These are phyloP conservation scores for Aspergillus costaricaensis DNA, from an alignment of 2,329 filamentous ascomycete genomes.

Conservation along the genomic window DNA sequence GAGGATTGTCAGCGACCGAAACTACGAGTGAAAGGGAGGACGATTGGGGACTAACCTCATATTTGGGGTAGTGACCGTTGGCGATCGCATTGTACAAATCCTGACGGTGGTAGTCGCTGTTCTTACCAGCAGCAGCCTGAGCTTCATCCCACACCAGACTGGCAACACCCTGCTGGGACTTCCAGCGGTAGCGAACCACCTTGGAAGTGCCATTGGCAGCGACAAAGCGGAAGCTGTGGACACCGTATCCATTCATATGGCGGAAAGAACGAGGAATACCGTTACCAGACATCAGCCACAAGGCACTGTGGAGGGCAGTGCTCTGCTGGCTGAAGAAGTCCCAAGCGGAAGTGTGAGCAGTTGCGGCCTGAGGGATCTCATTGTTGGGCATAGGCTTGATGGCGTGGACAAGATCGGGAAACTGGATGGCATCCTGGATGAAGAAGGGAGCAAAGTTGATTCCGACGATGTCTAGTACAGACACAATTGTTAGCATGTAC, in stretches of 20 bases:
- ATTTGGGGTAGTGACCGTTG: conserved; percentile 66
- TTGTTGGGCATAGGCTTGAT: conserved; percentile 43
- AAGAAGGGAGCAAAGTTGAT: conserved; percentile 48
- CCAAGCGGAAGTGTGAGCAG: conserved; percentile 54
- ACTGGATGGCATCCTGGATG: conserved; percentile 46
- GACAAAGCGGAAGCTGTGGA: conserved; percentile 43
- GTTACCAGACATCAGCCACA: conserved; percentile 44
- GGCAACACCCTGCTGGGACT: conserved; percentile 37
- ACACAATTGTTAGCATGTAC: background rate
- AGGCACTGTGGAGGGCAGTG: conserved; percentile 49
- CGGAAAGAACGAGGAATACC: conserved; percentile 43
- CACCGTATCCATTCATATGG: conserved; percentile 41
- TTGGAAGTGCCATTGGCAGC: conserved; percentile 37
- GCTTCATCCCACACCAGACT: conserved; percentile 72
- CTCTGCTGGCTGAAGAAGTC: conserved; percentile 45
- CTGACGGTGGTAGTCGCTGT: conserved; percentile 68
- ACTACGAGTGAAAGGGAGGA: background rate
- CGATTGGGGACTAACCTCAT: conserved; percentile 52
- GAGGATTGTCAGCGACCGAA: background rate
- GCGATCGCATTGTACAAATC: conserved; percentile 72
- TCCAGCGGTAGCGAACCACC: conserved; percentile 45
- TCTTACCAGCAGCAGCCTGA: conserved; percentile 66
- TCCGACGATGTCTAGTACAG: conserved; percentile 33
- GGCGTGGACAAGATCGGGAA: conserved; percentile 46
- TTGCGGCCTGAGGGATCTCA: conserved; percentile 53